Percentiles rank a stretch among this genome's conserved stretches.
Evolutionary conservation across 208 protist genomes (phyloP).

Genomic region (Crithidia expoeki): DNA sequence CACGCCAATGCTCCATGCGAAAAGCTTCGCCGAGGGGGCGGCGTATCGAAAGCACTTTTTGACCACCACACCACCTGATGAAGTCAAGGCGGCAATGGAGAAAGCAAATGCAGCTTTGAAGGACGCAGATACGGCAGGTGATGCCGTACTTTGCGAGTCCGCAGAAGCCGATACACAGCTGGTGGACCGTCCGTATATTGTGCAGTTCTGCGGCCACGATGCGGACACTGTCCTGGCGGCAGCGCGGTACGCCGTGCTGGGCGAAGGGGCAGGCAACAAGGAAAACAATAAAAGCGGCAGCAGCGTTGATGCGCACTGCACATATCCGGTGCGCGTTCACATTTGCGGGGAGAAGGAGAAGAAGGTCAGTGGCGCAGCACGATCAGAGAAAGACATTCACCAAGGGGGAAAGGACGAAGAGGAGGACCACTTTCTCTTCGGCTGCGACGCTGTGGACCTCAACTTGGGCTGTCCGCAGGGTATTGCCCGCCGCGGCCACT

Average conservation of each 20-base stretch:
- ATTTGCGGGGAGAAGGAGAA: neutral
- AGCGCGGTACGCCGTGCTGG: slow-evolving; percentile 54
- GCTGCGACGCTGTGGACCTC: slow-evolving; percentile 90
- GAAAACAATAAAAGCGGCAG: neutral
- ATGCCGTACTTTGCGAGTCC: neutral
- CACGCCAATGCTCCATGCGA: slow-evolving; percentile 91
- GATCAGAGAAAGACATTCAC: neutral
- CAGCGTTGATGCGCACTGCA: neutral
- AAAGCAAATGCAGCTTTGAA: neutral
- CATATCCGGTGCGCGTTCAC: slow-evolving; percentile 12
- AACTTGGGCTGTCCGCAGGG: slow-evolving; percentile 94
- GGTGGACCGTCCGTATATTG: slow-evolving; percentile 80
- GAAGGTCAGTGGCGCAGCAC: no score
- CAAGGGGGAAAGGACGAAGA: neutral
- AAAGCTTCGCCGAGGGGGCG: slow-evolving; percentile 54
- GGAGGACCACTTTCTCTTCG: slow-evolving; percentile 28
- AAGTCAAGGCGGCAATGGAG: slow-evolving; percentile 30
- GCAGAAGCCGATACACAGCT: slow-evolving; percentile 18
- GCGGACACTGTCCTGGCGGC: slow-evolving; percentile 65
- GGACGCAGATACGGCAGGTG: neutral
- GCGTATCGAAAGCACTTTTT: slow-evolving; percentile 69
- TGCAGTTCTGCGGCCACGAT: slow-evolving; percentile 89
- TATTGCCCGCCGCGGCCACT: slow-evolving; percentile 91
- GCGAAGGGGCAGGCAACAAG: slow-evolving; percentile 33
- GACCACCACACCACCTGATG: slow-evolving; percentile 39